These are phyloP conservation scores for Lyophyllum shimeji DNA, from an alignment of 768 basidiomycete species.

Conservation along the genomic window DNA sequence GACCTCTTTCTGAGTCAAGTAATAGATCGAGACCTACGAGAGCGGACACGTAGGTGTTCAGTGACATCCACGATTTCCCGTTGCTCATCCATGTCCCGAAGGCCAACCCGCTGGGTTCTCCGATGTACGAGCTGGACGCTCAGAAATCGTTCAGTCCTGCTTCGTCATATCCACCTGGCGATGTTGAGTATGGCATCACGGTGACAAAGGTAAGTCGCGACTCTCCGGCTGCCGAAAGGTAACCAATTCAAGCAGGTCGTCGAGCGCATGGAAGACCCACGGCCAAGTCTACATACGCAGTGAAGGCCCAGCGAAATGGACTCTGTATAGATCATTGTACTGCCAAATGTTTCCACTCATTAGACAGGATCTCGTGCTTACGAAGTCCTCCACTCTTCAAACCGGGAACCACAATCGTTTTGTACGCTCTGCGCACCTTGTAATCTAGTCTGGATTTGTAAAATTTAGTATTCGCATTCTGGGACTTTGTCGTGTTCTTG, in stretches of 20 bases:
- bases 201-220: conserved; percentile 11
- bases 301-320: conserved; percentile 11
- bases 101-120: background rate
- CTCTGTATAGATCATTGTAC: conserved; percentile 9
- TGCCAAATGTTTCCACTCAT: background rate
- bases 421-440: background rate
- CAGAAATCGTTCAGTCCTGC: conserved; percentile 3
- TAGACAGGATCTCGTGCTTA: background rate
- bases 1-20: background rate
- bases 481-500: background rate
- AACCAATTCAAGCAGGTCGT: conserved; percentile 1
- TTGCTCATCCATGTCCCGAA: background rate
- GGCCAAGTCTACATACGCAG: background rate
- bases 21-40: conserved; percentile 13
- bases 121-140: conserved; percentile 7
- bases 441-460: background rate
- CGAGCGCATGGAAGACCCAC: conserved; percentile 10
- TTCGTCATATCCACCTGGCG: conserved; percentile 3
- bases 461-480: background rate
- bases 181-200: conserved; percentile 13
- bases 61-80: background rate
- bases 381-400: background rate
- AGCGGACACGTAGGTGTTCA: conserved; percentile 1
- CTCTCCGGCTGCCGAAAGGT: background rate
- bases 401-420: background rate